Conservation (phyloP, 441 rosid genomes). For the Adansonia grandidieri region DNA sequence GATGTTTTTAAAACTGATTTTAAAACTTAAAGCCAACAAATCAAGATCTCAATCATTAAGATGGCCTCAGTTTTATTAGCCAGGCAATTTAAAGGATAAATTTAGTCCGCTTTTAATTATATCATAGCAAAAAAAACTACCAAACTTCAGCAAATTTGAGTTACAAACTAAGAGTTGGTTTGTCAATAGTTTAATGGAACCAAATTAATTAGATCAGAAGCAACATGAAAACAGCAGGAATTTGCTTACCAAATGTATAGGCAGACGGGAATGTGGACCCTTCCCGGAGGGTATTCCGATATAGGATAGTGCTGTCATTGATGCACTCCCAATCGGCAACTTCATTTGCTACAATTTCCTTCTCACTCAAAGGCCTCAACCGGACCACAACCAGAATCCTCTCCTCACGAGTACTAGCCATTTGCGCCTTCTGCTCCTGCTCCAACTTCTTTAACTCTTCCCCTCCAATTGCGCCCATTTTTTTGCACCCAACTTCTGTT, state of each 20-base stretch:
- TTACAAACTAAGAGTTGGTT: slow-evolving; percentile 15
- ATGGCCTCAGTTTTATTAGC: slow-evolving; percentile 1
- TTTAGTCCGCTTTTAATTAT: not conserved
- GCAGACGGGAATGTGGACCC: slow-evolving; percentile 92
- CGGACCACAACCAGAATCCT: slow-evolving; percentile 89
- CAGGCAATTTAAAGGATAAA: not conserved
- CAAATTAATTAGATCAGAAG: not conserved
- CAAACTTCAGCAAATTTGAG: slow-evolving; percentile 14
- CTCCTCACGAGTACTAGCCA: slow-evolving; percentile 59
- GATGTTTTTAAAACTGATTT: slow-evolving; percentile 6
- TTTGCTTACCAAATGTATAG: slow-evolving; percentile 78
- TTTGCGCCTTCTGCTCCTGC: slow-evolving; percentile 70
- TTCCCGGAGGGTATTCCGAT: slow-evolving; percentile 88
- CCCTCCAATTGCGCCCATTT: slow-evolving; percentile 74
- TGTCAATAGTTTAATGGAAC: not conserved
- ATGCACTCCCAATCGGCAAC: slow-evolving; percentile 96
- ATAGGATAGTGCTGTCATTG: slow-evolving; percentile 75
- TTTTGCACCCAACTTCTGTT: slow-evolving; percentile 33
- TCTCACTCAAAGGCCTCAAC: slow-evolving; percentile 89
- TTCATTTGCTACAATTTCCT: slow-evolving; percentile 74
- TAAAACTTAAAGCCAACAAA: not conserved
- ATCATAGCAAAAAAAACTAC: not conserved
- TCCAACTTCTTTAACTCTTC: slow-evolving; percentile 73
- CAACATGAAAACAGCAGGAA: slow-evolving; percentile 8
- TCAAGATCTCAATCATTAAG: slow-evolving; percentile 1